Evolutionary conservation across 2,329 filamentous ascomycete genomes (phyloP).

Genomic region (Grosmannia serpens): DNA sequence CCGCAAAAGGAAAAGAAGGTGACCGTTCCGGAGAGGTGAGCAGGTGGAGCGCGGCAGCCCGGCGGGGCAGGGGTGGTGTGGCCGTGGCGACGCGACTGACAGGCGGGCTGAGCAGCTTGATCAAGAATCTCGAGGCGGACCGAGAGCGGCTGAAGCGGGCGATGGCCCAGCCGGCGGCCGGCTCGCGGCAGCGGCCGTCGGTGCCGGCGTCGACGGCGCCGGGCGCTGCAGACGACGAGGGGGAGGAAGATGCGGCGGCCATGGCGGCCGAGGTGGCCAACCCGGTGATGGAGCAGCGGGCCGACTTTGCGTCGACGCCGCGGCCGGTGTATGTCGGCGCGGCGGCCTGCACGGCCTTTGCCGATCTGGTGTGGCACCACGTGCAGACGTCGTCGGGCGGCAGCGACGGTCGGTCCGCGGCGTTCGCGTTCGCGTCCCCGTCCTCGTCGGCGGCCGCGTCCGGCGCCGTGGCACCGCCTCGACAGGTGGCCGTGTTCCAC

Average conservation of each 20-base stretch:
- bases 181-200: no score
- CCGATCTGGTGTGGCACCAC: neutral
- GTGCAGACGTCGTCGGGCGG: neutral
- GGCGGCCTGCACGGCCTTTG: slow-evolving; percentile 2
- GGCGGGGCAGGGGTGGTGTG: no score
- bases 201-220: neutral
- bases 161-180: neutral
- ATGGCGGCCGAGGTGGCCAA: neutral
- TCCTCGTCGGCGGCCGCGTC: neutral
- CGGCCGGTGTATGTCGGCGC: neutral
- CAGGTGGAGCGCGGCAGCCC: neutral
- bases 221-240: neutral
- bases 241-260: neutral
- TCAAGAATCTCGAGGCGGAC: neutral
- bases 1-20: neutral
- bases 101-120: neutral
- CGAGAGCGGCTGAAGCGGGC: neutral
- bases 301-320: neutral
- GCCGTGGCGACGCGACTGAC: no score
- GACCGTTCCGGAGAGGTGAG: neutral
- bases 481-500: neutral
- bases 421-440: no score
- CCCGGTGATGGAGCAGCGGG: slow-evolving; percentile 1
- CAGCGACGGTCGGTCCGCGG: neutral
- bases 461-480: neutral